phyloP scores from a whole-genome alignment of 2,329 filamentous ascomycete species.

The Microdochium bolleyi region DNA sequence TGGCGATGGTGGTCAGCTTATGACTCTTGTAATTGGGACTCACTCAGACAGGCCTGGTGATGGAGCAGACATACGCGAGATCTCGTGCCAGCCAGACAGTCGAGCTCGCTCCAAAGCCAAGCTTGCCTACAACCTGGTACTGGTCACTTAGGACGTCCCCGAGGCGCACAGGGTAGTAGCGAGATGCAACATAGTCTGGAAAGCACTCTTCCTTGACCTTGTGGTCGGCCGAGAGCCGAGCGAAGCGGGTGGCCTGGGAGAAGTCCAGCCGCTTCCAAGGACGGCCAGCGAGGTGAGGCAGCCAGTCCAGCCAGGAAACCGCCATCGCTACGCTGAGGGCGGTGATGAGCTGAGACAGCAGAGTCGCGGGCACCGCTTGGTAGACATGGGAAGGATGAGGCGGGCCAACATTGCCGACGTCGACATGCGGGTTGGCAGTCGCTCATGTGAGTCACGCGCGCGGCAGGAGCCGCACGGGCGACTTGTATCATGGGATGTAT shows the following conservation, averaged over 20 bases:
- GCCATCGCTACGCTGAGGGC: background rate
- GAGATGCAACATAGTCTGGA: slow-evolving; percentile 3
- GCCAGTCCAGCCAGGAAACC: background rate
- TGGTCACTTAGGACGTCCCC: slow-evolving; percentile 7
- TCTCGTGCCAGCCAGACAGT: slow-evolving; percentile 15
- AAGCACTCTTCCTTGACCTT: slow-evolving; percentile 6
- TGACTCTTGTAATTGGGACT: background rate
- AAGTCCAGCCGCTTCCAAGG: background rate
- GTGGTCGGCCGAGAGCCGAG: background rate
- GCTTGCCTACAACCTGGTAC: slow-evolving; percentile 14
- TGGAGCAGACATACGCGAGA: slow-evolving; percentile 4
- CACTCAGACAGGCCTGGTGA: background rate
- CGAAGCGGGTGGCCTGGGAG: background rate
- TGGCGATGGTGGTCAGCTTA: background rate
- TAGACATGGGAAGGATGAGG: background rate
- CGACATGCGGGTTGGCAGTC: background rate
- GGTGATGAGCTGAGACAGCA: background rate
- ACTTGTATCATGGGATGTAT: too few species aligned
- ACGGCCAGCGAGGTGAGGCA: background rate
- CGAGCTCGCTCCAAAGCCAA: slow-evolving; percentile 12
- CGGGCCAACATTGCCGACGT: background rate
- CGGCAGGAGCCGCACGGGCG: too few species aligned
- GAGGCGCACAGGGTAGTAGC: slow-evolving; percentile 5
- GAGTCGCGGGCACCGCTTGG: background rate
- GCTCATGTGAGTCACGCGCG: too few species aligned